These are phyloP conservation scores for Fomitiporia mediterranea DNA, from an alignment of 1,284 basidiomycete genomes.

Conservation along the genomic window DNA sequence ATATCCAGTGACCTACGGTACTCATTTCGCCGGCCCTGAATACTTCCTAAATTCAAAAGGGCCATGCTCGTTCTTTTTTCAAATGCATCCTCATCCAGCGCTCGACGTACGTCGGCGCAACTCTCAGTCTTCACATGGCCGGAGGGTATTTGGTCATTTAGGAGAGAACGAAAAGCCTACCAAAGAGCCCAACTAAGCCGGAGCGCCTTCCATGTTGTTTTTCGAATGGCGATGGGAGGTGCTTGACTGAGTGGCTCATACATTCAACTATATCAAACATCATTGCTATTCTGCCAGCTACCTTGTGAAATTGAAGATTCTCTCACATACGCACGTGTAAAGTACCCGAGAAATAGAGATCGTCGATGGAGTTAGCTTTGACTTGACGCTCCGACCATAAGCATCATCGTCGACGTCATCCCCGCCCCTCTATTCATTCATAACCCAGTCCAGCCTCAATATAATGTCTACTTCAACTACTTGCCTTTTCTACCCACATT, in stretches of 20 bases:
- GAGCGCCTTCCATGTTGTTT: slow-evolving; percentile 51
- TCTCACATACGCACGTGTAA: no score
- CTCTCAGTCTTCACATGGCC: slow-evolving; percentile 39
- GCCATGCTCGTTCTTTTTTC: slow-evolving; percentile 17
- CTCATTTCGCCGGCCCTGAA: slow-evolving; percentile 18
- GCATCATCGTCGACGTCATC: slow-evolving; percentile 13
- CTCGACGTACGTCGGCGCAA: slow-evolving; percentile 36
- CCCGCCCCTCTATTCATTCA: not conserved
- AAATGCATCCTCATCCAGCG: slow-evolving; percentile 29
- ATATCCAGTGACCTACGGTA: not conserved
- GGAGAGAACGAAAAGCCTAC: slow-evolving; percentile 37
- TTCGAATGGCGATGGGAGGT: slow-evolving; percentile 45
- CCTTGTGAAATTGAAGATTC: no score
- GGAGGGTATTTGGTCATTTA: slow-evolving; percentile 47
- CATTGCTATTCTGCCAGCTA: no score
- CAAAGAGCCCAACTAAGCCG: slow-evolving; percentile 72
- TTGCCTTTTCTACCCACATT: no score
- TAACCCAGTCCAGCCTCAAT: not conserved
- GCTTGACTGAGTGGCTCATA: slow-evolving; percentile 75
- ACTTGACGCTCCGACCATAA: not conserved
- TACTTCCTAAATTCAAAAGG: not conserved
- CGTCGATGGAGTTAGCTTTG: not conserved
- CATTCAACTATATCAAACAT: slow-evolving; percentile 34
- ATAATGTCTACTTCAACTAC: no score
- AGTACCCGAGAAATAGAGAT: no score